Evolutionary conservation across 1,284 basidiomycete genomes (phyloP), one percentile per base, ranked within the genome.

Genomic region (Moesziomyces sp.): DNA sequence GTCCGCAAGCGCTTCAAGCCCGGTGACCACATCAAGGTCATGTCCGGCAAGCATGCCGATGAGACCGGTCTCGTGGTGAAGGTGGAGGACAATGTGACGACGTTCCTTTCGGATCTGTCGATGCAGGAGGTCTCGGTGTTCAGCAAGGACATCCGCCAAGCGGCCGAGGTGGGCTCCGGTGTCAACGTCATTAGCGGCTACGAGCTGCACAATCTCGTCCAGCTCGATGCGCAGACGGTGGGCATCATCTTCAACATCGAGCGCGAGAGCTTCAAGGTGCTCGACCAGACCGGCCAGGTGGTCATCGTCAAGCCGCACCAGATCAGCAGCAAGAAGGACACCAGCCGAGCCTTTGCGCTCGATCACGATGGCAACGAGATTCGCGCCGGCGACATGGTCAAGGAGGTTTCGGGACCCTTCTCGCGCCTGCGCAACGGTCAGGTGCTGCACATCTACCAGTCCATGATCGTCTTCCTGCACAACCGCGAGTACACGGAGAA

Each of bases 231-330:
- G 38, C 92, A 94, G 84, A 97, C 95, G 2, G 93, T 94, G 26
- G 96, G 94, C 83, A 94, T 99, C 65, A 96, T 99, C 76, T 97
- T 92, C 89, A 97, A 97, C 86, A 95, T 96, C 5, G 97, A 99
- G 84, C 90, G 93, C 19, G 93, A 94, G 81, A 91, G 92, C 9
- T 94, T 99, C 89, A 92, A 93, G 62, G 92, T 99, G 0, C 88
- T 99, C 49, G 96, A 99, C 83, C 96, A 98, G 85, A 92, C 93
- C 74, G 93, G 94, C 1, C 75, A 80, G 52, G 89, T 93, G 24
- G 91, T 93, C 21, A 87, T 92, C 7, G 92, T 98, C n/a, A 91
- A 92, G 79, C 93, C 95, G 9, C 93, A 94, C 74, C 95, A 99
- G 84, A 97, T 99, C 77, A 80, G 78, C 58, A 92, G 92, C 14